Evolutionary conservation across 2,329 filamentous ascomycete species (phyloP), one percentile per base, ranked within the genome.

Genomic region (Aspergillus flavus): DNA sequence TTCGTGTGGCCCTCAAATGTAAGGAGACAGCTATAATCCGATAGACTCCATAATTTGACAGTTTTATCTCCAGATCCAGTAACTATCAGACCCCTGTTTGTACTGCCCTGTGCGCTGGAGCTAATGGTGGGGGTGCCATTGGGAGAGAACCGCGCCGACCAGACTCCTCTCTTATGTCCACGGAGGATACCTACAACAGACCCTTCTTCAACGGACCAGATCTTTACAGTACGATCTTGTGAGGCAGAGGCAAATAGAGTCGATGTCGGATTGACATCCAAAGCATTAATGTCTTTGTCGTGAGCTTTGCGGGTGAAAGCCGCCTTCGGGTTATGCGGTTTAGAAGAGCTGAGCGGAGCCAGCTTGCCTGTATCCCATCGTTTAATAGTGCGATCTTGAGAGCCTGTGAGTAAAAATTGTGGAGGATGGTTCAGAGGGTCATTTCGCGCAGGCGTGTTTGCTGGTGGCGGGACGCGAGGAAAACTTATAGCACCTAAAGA

Each of bases 1-100:
- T 98, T 96, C 6, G 93, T 94, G 78, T 99, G 95, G 0, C 95
- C 95, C 78, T 99, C 96, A 61, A 98, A 95, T 0, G 95, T 98
- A 62, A 94, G 85, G 53, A 99, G 82, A 78, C 95, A 99, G 68
- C 89, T 92, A 79, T 97, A 99, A 78, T 97, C 94, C 2, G 90
- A 86, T 65, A 99, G 82, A 75, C 87, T 97, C 96, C 96, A 99
- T 11, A 99, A 85, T 77, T 96, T 96, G 72, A 98, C 87, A 0
- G 93, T 98, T 80, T 97, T 97, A 78, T 99, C 95, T 73, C 94
- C 95, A 70, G 92, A 96, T 41, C 93, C 95, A 0, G 95, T 98
- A 32, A 96, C 85, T 14, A 97, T 83, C 53, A 97, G 85, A 2
- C 94, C 94, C 74, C 92, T 92, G 60, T 87, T 90, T 30, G 82